A percentile compares a stretch with the other conserved stretches of the same genome.
These are phyloP conservation scores for Microthyrium microscopicum DNA, from an alignment of 2,329 filamentous ascomycete genomes.

Conservation along the genomic window DNA sequence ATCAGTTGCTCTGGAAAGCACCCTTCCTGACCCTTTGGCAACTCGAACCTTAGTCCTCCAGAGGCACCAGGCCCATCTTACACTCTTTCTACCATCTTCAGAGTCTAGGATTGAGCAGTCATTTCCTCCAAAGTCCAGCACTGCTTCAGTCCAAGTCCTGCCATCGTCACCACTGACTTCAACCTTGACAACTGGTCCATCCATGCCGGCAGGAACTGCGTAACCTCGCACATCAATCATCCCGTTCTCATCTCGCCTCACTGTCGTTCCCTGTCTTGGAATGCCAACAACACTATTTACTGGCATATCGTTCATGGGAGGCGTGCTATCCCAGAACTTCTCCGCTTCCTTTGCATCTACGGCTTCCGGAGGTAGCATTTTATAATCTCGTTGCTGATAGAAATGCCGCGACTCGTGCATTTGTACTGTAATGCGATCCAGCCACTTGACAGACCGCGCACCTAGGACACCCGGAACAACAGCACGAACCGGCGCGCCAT, in stretches of 20 bases:
- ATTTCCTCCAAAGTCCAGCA: constrained; percentile 16
- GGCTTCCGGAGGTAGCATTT: constrained; percentile 37
- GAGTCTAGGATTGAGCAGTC: constrained; percentile 11
- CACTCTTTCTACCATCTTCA: constrained; percentile 12
- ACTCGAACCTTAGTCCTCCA: constrained; percentile 32
- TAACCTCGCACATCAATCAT: constrained; percentile 36
- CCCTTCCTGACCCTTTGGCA: constrained; percentile 23
- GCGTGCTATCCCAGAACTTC: constrained; percentile 33
- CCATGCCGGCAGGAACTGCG: constrained; percentile 35
- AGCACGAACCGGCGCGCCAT: constrained; percentile 36
- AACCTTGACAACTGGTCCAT: constrained; percentile 36
- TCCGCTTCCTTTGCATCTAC: constrained; percentile 31
- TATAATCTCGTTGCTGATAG: constrained; percentile 44
- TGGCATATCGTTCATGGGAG: constrained; percentile 37
- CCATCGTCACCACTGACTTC: constrained; percentile 36
- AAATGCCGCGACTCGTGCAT: constrained; percentile 33
- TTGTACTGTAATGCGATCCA: constrained; percentile 36
- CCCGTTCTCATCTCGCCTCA: constrained; percentile 24
- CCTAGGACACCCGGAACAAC: constrained; percentile 37
- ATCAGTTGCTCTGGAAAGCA: constrained; percentile 40
- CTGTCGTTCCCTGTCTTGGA: constrained; percentile 28
- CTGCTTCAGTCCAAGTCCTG: constrained; percentile 32
- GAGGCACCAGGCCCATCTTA: constrained; percentile 40
- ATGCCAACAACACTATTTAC: constrained; percentile 38
- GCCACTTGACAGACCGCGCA: constrained; percentile 39